phyloP scores from a whole-genome alignment of 352 stramenopile genomes.

The Elongisporangium prolatum region DNA sequence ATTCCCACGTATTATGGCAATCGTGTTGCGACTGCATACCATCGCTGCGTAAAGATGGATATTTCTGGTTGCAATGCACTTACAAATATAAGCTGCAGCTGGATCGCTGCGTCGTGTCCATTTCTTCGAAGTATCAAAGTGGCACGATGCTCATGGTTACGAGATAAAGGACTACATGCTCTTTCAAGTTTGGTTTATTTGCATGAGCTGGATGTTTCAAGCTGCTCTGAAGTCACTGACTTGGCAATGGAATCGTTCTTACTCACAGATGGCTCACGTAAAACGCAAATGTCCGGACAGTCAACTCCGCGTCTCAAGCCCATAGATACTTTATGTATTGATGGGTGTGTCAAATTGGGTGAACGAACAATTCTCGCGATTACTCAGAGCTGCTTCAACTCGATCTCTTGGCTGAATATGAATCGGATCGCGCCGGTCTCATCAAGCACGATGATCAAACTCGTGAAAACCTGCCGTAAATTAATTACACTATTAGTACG shows the following conservation, averaged over 20 bases:
- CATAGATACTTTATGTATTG: conserved; percentile 19
- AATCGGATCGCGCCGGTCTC: conserved; percentile 22
- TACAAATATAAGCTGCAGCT: conserved; percentile 53
- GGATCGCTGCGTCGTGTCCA: conserved; percentile 60
- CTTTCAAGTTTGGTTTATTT: conserved; percentile 48
- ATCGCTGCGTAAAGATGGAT: conserved; percentile 37
- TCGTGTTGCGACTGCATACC: conserved; percentile 35
- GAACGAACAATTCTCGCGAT: conserved; percentile 31
- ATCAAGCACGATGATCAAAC: conserved; percentile 19
- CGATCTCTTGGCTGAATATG: conserved; percentile 27
- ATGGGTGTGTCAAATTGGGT: conserved; percentile 19
- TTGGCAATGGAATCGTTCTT: conserved; percentile 40
- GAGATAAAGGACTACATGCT: conserved; percentile 49
- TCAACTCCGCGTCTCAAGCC: conserved; percentile 11
- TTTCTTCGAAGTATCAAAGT: conserved; percentile 39
- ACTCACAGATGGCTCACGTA: conserved; percentile 22
- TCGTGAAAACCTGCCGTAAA: conserved; percentile 29
- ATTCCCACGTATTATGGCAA: conserved; percentile 55
- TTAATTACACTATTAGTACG: conserved; percentile 27
- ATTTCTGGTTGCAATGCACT: conserved; percentile 44
- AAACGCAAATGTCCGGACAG: neutral
- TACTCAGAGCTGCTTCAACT: conserved; percentile 20
- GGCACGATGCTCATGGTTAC: conserved; percentile 33
- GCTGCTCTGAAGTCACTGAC: conserved; percentile 41
- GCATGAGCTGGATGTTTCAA: conserved; percentile 47